Conservation (phyloP, 208 protist genomes). For the Leptomonas seymouri region DNA sequence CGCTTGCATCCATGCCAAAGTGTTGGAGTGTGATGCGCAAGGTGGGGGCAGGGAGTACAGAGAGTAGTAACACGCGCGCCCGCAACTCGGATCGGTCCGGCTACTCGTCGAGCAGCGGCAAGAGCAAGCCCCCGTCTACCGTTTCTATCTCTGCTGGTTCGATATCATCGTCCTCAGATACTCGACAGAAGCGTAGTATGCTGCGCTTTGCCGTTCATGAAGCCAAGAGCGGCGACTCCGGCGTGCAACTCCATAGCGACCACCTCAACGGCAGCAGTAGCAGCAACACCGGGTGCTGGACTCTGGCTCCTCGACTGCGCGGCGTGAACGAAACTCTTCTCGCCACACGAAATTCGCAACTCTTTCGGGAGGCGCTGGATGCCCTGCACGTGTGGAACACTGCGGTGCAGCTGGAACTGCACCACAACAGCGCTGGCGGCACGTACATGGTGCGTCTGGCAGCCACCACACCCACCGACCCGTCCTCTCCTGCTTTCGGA, state of each 20-base stretch:
- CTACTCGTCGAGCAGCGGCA: not conserved
- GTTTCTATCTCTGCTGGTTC: not conserved
- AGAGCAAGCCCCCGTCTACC: not conserved
- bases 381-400: constrained; percentile 25
- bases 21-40: constrained; percentile 21
- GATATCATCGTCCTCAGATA: not conserved
- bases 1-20: not conserved
- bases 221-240: not conserved
- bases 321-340: constrained; percentile 43
- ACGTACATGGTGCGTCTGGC: constrained; percentile 65
- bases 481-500: not conserved
- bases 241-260: not conserved
- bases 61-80: not conserved
- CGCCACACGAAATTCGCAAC: not conserved
- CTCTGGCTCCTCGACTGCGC: constrained; percentile 29
- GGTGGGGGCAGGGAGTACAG: constrained; percentile 3
- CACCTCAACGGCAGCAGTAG: not conserved
- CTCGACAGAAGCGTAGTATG: not conserved
- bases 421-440: constrained; percentile 61
- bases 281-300: constrained; percentile 14
- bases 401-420: constrained; percentile 36
- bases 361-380: constrained; percentile 16
- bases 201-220: not conserved
- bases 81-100: not conserved
- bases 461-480: not conserved